These are phyloP conservation scores for Fonsecaea erecta DNA, from an alignment of 2,329 filamentous ascomycete genomes.

Conservation along the genomic window DNA sequence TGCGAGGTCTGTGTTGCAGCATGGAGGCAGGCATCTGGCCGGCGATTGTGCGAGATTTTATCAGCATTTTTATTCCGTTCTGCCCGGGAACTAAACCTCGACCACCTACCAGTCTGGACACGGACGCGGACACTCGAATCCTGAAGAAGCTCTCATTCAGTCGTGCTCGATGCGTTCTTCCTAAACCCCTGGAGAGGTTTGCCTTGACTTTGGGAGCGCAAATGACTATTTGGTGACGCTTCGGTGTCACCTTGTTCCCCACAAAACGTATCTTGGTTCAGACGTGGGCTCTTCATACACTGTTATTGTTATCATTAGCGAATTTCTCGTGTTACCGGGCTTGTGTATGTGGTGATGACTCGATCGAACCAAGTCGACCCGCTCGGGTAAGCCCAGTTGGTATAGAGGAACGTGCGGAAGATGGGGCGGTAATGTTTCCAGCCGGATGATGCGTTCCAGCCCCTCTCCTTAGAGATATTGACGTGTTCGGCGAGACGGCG, in stretches of 20 bases:
- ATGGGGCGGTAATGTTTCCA: background rate
- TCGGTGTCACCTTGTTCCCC: too few species aligned
- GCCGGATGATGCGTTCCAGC: background rate
- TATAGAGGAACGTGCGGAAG: conserved; percentile 1
- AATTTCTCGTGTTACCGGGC: background rate
- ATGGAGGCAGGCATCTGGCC: background rate
- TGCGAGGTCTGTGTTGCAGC: background rate
- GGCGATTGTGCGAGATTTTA: background rate
- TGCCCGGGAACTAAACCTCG: background rate
- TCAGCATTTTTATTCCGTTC: background rate
- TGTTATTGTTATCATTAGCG: background rate
- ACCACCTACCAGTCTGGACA: background rate
- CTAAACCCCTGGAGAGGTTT: too few species aligned
- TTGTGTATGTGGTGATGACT: background rate
- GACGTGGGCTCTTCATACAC: background rate
- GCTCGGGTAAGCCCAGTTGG: background rate
- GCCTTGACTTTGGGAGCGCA: too few species aligned
- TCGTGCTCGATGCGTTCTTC: too few species aligned
- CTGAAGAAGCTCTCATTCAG: background rate
- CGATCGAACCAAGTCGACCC: background rate
- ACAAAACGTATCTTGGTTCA: background rate
- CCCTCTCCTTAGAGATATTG: background rate
- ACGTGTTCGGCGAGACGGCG: conserved; percentile 4
- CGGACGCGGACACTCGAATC: background rate
- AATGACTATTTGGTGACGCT: too few species aligned